A percentile compares a stretch with the other conserved stretches of the same genome.
These are phyloP conservation scores for Escallonia rubra DNA, from an alignment of 129 eudicot species.

Conservation along the genomic window DNA sequence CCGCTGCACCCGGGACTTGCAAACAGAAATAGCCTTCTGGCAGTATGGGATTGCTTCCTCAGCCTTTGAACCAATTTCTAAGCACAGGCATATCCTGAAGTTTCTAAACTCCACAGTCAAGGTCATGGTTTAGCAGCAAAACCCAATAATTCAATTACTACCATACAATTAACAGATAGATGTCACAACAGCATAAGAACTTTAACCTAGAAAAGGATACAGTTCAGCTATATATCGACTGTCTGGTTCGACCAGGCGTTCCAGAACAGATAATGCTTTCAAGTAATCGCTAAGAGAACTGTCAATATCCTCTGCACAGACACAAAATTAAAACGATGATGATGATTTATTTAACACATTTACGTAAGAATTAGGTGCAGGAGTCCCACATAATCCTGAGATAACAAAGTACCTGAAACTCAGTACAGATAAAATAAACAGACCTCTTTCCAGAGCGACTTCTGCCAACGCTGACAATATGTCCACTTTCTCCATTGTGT, in stretches of 20 bases:
- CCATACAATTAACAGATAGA: neutral
- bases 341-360: neutral
- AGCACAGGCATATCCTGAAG: conserved; percentile 83
- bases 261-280: conserved; percentile 83
- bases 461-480: conserved; percentile 83
- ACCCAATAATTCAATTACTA: neutral
- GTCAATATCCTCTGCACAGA: conserved; percentile 87
- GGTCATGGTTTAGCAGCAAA: conserved; percentile 13
- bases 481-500: conserved; percentile 87
- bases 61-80: conserved; percentile 75
- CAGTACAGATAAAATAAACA: conserved; percentile 11
- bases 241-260: conserved; percentile 89
- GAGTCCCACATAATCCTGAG: neutral
- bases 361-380: neutral
- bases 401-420: neutral
- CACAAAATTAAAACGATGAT: neutral
- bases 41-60: conserved; percentile 94
- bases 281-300: conserved; percentile 83
- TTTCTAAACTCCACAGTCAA: conserved; percentile 56
- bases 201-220: conserved; percentile 60
- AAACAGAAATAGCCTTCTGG: conserved; percentile 74
- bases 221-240: conserved; percentile 84
- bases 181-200: neutral
- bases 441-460: conserved; percentile 91
- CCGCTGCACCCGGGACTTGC: conserved; percentile 79